Evolutionary conservation across 352 stramenopile genomes (phyloP).

Genomic region (Thraustochytrium aureum): DNA sequence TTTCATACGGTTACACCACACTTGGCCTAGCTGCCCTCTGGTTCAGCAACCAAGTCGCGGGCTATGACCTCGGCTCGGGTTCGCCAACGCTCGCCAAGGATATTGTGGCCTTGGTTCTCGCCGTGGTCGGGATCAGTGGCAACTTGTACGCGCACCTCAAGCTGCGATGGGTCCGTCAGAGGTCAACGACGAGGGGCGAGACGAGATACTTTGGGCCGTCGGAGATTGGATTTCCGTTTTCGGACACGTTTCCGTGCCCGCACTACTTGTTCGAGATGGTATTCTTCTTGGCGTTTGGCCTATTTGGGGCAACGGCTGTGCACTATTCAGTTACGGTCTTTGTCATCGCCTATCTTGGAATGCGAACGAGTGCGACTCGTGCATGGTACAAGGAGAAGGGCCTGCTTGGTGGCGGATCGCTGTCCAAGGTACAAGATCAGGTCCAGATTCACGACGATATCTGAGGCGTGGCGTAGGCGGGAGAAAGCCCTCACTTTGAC

Average conservation of each 20-base stretch:
- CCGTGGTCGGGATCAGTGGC: background rate
- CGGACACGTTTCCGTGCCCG: background rate
- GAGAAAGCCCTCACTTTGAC: no score
- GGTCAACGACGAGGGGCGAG: background rate
- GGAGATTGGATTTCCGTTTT: slow-evolving; percentile 2
- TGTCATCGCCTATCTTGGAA: background rate
- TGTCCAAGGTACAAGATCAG: no score
- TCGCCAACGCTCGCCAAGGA: background rate
- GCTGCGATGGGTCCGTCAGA: background rate
- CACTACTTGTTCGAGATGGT: slow-evolving; percentile 5
- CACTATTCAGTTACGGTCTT: background rate
- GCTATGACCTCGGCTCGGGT: background rate
- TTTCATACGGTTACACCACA: background rate
- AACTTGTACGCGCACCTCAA: slow-evolving; percentile 3
- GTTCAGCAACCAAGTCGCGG: background rate
- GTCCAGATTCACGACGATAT: no score
- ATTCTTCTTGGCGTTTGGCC: background rate
- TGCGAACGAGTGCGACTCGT: background rate
- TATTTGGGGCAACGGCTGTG: background rate
- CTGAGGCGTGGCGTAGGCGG: no score
- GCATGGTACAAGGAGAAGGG: background rate
- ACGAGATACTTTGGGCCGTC: background rate
- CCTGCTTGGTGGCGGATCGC: background rate
- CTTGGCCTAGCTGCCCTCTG: background rate
- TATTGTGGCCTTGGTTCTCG: background rate